Base-by-base conservation (phyloP, 2,329 filamentous ascomycete species). In the Trichoderma oligosporum region DNA sequence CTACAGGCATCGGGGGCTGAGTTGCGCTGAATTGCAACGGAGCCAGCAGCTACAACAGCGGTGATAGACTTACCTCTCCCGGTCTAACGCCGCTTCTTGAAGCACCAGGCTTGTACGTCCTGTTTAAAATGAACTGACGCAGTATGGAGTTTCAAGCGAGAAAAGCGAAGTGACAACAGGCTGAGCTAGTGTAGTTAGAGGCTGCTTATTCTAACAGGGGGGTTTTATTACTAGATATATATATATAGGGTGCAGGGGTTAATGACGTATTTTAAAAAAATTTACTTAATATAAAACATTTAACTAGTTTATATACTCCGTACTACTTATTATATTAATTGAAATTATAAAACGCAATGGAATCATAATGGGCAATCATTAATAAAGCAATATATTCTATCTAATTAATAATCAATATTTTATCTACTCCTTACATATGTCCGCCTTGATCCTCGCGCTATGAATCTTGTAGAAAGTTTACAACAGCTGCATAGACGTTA, bases 1-100 rank as follows among this genome's bases (percentile, higher is more conserved):
- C 67, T 68, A 70, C 61, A 66, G 65, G 71, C 76, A 78, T 78
- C 66, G 73, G 71, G 68, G 68, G 65, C 64, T 65, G 62, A 61
- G 44, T 62, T 61, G 61, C 56, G 63, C 59, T 59, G 62, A 63
- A 64, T 42, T 49, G 58, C 39, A n/a, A 57, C 39, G 46, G 54
- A 47, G 64, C 63, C 59, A 57, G 65, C 61, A 64, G 62, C 65
- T 62, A 60, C 61, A 63, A 55, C 24, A 42, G 54, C 45, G 54
- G 54, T 27, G 44, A 20, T 20, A n/a, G 46, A 48, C 54, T 48
- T 44, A 27, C 45, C 45, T 51, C 29, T 36, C 27, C 38, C 36
- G 42, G 38, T 29, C 36, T 35, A 42, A 57, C 22, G 55, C 55
- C 31, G 55, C 29, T 42, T 33, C 44, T 27, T 25, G 31, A 45